These are phyloP conservation scores for Phaseolus coccineus DNA, from an alignment of 331 rosid genomes.

Conservation along the genomic window DNA sequence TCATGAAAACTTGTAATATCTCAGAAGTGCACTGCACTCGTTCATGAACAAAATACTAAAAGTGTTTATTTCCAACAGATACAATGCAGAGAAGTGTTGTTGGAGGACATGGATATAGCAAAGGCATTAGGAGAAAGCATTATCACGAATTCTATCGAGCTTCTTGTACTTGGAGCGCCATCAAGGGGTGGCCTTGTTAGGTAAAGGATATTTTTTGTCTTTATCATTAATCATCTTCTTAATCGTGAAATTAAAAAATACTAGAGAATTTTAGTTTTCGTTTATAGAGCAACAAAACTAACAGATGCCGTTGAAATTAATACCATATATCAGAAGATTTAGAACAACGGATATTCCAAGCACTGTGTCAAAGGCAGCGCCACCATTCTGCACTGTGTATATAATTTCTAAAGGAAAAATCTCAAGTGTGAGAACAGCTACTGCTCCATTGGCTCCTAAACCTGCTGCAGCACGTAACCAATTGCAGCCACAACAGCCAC, in stretches of 20 bases:
- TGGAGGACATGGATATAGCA: slow-evolving; percentile 63
- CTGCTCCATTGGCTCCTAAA: slow-evolving; percentile 38
- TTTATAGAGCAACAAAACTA: too few species aligned
- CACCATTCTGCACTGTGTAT: slow-evolving; percentile 77
- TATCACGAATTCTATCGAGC: slow-evolving; percentile 52
- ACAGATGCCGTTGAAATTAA: not conserved
- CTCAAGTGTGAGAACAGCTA: slow-evolving; percentile 53
- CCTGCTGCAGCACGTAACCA: not conserved
- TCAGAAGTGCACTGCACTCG: too few species aligned
- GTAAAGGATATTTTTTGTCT: slow-evolving; percentile 36
- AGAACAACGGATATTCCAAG: slow-evolving; percentile 66
- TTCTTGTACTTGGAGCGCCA: slow-evolving; percentile 80
- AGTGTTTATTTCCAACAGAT: slow-evolving; percentile 55
- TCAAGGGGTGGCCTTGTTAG: slow-evolving; percentile 67
- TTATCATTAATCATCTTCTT: not conserved
- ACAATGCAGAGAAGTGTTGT: slow-evolving; percentile 65
- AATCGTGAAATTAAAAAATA: too few species aligned
- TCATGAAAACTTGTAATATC: too few species aligned
- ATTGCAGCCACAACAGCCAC: slow-evolving; percentile 37
- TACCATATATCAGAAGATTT: slow-evolving; percentile 62
- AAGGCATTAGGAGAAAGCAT: slow-evolving; percentile 63
- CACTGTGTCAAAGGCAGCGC: slow-evolving; percentile 68
- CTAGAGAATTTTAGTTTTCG: too few species aligned
- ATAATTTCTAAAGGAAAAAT: slow-evolving; percentile 72
- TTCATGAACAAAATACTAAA: not conserved